Percentiles rank a stretch among this genome's conserved stretches.
phyloP scores from a whole-genome alignment of 192 early-diverging fungal genomes.

The Backusella parvicylindrica region DNA sequence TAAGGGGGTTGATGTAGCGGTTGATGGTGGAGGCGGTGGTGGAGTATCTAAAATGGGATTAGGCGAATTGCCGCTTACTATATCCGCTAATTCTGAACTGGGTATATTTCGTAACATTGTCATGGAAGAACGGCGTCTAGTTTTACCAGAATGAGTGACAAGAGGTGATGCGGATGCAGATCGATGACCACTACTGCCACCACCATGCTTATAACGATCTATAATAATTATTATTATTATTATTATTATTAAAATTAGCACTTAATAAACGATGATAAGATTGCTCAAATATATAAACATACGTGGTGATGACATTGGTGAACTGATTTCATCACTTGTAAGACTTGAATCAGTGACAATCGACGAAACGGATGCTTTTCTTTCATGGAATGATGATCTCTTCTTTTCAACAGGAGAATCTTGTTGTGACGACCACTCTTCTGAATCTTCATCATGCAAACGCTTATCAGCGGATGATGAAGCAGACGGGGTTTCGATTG shows the following conservation, averaged over 20 bases:
- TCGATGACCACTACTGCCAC: neutral
- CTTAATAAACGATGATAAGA: neutral
- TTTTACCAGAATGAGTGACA: neutral
- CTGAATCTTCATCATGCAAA: neutral
- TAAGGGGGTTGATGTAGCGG: neutral
- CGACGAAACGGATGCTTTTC: constrained; percentile 20
- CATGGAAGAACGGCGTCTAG: constrained; percentile 33
- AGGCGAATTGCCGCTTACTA: constrained; percentile 34
- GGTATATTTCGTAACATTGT: constrained; percentile 36
- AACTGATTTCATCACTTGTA: constrained; percentile 15
- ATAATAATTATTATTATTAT: too few relatives aligned
- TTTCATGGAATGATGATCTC: constrained; percentile 11
- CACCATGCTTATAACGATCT: neutral
- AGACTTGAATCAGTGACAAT: constrained; percentile 21
- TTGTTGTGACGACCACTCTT: neutral
- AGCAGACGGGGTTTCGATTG: neutral
- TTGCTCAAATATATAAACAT: neutral
- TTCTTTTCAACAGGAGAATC: neutral
- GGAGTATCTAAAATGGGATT: constrained; percentile 25
- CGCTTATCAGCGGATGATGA: neutral
- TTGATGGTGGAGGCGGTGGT: constrained; percentile 9
- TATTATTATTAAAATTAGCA: neutral
- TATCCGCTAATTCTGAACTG: constrained; percentile 33
- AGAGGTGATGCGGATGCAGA: neutral
- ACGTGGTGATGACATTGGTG: constrained; percentile 25